Evolutionary conservation across 805 yeast species (phyloP).

Genomic region (Metschnikowia sp.): DNA sequence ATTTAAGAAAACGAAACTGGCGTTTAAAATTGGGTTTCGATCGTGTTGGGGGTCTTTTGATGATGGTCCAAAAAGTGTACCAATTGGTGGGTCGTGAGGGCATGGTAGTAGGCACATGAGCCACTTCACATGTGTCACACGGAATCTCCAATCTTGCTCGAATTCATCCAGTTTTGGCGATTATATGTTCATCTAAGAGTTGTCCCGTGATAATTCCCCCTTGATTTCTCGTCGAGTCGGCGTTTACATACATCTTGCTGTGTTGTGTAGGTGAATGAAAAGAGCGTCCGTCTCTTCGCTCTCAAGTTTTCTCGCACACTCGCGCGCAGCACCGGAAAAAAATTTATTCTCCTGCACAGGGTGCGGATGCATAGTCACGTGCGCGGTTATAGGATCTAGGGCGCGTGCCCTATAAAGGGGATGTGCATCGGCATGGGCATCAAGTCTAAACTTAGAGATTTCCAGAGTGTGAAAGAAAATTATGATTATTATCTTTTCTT

Average conservation of each 20-base stretch:
- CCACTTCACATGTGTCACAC: too few species aligned
- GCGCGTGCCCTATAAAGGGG: slow-evolving; percentile 11
- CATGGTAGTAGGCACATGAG: neutral
- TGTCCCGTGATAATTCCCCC: neutral
- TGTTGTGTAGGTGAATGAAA: slow-evolving; percentile 16
- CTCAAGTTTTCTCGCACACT: slow-evolving; percentile 7
- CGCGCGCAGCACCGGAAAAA: slow-evolving; percentile 10
- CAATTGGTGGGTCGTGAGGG: neutral
- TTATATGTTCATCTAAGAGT: neutral
- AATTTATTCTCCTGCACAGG: slow-evolving; percentile 13
- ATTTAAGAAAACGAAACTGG: too few species aligned
- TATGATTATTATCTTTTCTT: too few species aligned
- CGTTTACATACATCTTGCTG: slow-evolving; percentile 20
- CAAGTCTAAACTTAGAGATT: too few species aligned
- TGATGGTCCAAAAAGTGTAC: too few species aligned
- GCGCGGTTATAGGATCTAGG: slow-evolving; percentile 8
- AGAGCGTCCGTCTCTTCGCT: slow-evolving; percentile 9
- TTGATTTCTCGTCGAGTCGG: neutral
- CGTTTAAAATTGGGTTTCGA: neutral
- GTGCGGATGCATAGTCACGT: slow-evolving; percentile 13
- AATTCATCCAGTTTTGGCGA: too few species aligned
- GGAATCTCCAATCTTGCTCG: too few species aligned
- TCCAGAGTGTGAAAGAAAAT: too few species aligned
- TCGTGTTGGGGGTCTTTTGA: neutral
- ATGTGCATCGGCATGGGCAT: too few species aligned